Evolutionary conservation across 768 basidiomycete genomes (phyloP).

Genomic region (Obba rivulosa): DNA sequence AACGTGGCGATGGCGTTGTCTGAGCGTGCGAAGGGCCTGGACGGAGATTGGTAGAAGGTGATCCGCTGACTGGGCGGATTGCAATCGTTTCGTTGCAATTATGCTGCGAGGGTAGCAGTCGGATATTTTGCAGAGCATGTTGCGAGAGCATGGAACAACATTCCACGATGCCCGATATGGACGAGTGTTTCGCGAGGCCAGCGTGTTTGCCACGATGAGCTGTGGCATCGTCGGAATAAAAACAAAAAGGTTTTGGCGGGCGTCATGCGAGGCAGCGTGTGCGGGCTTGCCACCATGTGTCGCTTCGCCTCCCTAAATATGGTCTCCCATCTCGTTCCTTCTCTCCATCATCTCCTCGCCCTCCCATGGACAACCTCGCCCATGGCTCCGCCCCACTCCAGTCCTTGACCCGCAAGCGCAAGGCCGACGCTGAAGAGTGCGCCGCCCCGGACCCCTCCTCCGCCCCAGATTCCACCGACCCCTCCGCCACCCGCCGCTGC

Average conservation of each 20-base stretch:
- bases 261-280: conserved; percentile 14
- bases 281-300: conserved; percentile 29
- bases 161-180: too few relatives aligned
- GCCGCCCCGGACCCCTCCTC: conserved; percentile 9
- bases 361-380: conserved; percentile 57
- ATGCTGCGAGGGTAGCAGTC: not conserved
- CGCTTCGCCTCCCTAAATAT: conserved; percentile 33
- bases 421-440: conserved; percentile 48
- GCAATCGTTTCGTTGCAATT: too few relatives aligned
- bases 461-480: conserved; percentile 22
- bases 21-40: conserved; percentile 10
- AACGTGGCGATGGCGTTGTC: conserved; percentile 14
- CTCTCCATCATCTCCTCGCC: conserved; percentile 20
- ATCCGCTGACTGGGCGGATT: conserved; percentile 10
- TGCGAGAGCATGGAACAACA: not conserved
- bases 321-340: conserved; percentile 14
- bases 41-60: conserved; percentile 15
- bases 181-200: too few relatives aligned
- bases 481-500: conserved; percentile 22
- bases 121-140: not conserved
- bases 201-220: too few relatives aligned
- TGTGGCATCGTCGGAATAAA: too few relatives aligned
- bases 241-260: not conserved
- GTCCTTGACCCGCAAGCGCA: conserved; percentile 58
- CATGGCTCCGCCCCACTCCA: conserved; percentile 41